Conservation (phyloP, 208 protist species). For the Leishmania aethiopica region DNA sequence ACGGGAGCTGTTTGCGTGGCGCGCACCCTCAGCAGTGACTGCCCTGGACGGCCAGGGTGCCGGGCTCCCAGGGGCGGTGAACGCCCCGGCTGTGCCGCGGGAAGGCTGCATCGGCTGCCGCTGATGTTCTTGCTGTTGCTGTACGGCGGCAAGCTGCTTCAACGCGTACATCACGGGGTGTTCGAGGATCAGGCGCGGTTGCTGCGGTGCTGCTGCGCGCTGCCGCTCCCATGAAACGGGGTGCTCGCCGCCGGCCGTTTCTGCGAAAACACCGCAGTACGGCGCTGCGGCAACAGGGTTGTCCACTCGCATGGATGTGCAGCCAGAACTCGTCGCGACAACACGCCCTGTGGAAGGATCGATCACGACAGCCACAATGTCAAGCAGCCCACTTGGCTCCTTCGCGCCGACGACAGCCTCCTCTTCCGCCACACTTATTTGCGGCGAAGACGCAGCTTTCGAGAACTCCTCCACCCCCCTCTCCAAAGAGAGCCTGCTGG, state of each 20-base stretch:
- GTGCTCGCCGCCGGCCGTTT: background rate
- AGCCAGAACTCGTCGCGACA: constrained; percentile 54
- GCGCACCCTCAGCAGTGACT: background rate
- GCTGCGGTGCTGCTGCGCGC: background rate
- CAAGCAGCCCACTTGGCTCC: constrained; percentile 19
- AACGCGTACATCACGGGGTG: constrained; percentile 81
- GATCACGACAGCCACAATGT: constrained; percentile 56
- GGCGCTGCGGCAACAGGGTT: constrained; percentile 42
- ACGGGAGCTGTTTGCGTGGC: constrained; percentile 4
- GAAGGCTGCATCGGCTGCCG: background rate
- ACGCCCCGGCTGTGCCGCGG: background rate
- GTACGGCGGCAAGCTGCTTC: constrained; percentile 52
- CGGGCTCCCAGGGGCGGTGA: background rate
- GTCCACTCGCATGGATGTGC: constrained; percentile 29
- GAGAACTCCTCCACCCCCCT: background rate
- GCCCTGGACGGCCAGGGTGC: background rate
- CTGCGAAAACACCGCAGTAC: constrained; percentile 25
- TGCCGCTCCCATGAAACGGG: background rate
- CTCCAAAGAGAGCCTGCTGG: background rate
- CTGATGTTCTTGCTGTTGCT: constrained; percentile 9
- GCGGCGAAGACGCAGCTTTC: background rate
- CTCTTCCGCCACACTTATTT: background rate
- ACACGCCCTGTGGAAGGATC: constrained; percentile 43
- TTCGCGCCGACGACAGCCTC: background rate
- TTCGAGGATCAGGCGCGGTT: constrained; percentile 43